Percentiles rank a stretch among this genome's conserved stretches.
phyloP scores from a whole-genome alignment of 2,329 filamentous ascomycete species.

The Penicillium sp. region DNA sequence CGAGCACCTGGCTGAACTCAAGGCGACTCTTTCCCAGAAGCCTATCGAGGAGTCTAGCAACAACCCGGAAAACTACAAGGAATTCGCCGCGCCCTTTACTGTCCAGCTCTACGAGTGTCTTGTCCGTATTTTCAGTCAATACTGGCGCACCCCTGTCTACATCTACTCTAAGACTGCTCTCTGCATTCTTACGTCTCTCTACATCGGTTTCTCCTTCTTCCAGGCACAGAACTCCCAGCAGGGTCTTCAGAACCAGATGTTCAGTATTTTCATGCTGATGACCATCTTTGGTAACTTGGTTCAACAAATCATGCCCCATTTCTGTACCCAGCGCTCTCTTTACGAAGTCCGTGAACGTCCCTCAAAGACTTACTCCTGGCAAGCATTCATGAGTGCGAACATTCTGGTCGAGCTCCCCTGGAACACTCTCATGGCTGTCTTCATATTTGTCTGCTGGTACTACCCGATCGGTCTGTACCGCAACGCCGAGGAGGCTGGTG shows the following conservation, averaged over 20 bases:
- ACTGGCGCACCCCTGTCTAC: constrained; percentile 87
- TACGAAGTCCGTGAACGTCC: constrained; percentile 65
- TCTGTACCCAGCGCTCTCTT: constrained; percentile 61
- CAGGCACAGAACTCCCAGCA: constrained; percentile 73
- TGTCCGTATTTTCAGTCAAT: constrained; percentile 81
- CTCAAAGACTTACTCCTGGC: constrained; percentile 75
- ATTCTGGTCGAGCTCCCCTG: constrained; percentile 73
- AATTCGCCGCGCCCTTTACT: constrained; percentile 78
- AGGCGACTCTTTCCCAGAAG: constrained; percentile 46
- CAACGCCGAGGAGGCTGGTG: constrained; percentile 45
- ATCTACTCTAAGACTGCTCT: constrained; percentile 81
- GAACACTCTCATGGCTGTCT: constrained; percentile 62
- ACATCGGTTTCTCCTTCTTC: constrained; percentile 85
- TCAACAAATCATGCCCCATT: constrained; percentile 62
- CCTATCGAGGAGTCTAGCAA: constrained; percentile 40
- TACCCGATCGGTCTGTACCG: constrained; percentile 60
- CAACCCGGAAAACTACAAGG: constrained; percentile 65
- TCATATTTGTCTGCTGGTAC: constrained; percentile 70
- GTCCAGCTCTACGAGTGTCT: constrained; percentile 70
- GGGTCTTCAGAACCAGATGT: constrained; percentile 89
- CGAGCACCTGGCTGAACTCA: constrained; percentile 58
- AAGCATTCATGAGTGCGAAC: constrained; percentile 71
- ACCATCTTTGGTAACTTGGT: constrained; percentile 71
- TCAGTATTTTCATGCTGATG: constrained; percentile 82
- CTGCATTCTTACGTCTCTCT: constrained; percentile 68